phyloP scores from a whole-genome alignment of 2,329 filamentous ascomycete species.

The Intubia oerlemansii region DNA sequence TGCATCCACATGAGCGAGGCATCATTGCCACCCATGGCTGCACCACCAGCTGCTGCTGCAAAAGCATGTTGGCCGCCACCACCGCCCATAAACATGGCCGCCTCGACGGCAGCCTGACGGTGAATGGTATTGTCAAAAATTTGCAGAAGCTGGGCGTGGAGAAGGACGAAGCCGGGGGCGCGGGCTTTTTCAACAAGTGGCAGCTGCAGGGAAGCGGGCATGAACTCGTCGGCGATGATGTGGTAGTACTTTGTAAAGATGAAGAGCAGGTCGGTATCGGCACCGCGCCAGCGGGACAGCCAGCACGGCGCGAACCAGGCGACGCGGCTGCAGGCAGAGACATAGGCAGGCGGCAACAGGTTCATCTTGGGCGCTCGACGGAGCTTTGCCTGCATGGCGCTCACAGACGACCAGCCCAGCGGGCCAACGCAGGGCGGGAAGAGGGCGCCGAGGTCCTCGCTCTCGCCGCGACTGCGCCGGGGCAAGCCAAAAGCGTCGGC shows the following conservation, averaged over 20 bases:
- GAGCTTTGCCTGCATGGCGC: constrained; percentile 29
- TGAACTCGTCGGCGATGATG: constrained; percentile 53
- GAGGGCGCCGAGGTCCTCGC: constrained; percentile 41
- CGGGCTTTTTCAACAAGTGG: constrained; percentile 34
- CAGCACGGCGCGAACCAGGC: constrained; percentile 61
- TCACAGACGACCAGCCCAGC: constrained; percentile 32
- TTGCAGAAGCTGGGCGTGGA: constrained; percentile 63
- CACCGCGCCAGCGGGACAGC: constrained; percentile 68
- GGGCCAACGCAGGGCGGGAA: constrained; percentile 48
- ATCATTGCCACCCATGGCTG: not conserved
- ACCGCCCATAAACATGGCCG: constrained; percentile 13
- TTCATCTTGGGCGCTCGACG: constrained; percentile 33
- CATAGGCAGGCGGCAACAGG: constrained; percentile 23
- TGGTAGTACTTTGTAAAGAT: constrained; percentile 82
- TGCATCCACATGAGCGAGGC: constrained; percentile 1
- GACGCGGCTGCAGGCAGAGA: constrained; percentile 25
- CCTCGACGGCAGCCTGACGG: constrained; percentile 37
- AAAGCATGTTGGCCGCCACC: too few species aligned
- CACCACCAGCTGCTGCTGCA: constrained; percentile 3
- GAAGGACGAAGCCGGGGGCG: constrained; percentile 56
- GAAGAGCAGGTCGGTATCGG: constrained; percentile 77
- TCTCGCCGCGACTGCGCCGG: constrained; percentile 29
- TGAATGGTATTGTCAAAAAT: constrained; percentile 71
- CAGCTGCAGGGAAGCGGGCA: constrained; percentile 26
- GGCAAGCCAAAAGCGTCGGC: constrained; percentile 47